Conservation (phyloP, 257 asterid genomes). For the Lycium barbarum region DNA sequence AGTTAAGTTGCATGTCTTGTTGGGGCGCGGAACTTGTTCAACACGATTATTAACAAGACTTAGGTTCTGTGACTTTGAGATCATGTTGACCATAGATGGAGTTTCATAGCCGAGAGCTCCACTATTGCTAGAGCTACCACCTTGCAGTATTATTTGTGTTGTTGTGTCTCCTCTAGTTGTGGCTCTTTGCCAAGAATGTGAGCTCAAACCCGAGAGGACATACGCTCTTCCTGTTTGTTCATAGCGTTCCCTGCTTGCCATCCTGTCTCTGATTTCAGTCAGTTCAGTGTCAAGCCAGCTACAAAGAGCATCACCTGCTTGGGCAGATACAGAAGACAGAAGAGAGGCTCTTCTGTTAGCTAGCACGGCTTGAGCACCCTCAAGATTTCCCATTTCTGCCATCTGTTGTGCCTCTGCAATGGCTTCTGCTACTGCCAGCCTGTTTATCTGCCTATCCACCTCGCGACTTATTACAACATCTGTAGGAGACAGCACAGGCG, state of each 20-base stretch:
- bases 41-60: background rate
- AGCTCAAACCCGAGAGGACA: constrained; percentile 46
- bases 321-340: constrained; percentile 39
- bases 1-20: constrained; percentile 26
- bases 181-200: constrained; percentile 57
- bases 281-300: constrained; percentile 45
- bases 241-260: constrained; percentile 44
- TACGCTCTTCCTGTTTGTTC: constrained; percentile 49
- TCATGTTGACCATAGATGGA: constrained; percentile 45
- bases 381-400: constrained; percentile 53
- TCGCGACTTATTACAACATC: constrained; percentile 40
- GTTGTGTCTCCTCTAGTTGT: constrained; percentile 47
- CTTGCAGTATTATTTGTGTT: background rate
- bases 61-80: constrained; percentile 41
- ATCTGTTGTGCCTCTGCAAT: constrained; percentile 48
- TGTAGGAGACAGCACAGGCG: constrained; percentile 24
- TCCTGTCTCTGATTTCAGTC: constrained; percentile 43
- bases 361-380: constrained; percentile 40
- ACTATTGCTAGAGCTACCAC: constrained; percentile 34
- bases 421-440: constrained; percentile 41
- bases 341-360: constrained; percentile 31
- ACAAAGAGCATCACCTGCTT: constrained; percentile 45
- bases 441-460: constrained; percentile 56
- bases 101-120: constrained; percentile 39
- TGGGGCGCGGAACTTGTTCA: constrained; percentile 21